A percentile compares a stretch with the other conserved stretches of the same genome.
These are phyloP conservation scores for Torulaspora franciscae DNA, from an alignment of 805 yeast species.

Conservation along the genomic window DNA sequence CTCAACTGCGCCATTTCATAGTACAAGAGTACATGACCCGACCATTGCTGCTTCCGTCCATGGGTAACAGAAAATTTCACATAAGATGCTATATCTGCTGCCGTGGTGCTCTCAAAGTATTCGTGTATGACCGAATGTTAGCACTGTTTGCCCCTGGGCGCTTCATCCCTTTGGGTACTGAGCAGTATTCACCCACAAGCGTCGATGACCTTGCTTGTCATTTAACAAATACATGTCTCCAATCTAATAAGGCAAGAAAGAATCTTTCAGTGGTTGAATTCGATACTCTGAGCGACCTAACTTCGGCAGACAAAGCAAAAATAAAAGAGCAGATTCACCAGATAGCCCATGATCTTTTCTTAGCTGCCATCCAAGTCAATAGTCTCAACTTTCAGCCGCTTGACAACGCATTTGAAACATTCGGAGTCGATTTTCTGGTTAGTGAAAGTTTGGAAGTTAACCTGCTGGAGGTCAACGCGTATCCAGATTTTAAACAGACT, in stretches of 20 bases:
- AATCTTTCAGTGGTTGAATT: constrained; percentile 57
- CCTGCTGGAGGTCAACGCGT: constrained; percentile 82
- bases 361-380: constrained; percentile 77
- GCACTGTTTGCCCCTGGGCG: constrained; percentile 67
- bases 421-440: constrained; percentile 84
- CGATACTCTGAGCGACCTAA: constrained; percentile 46
- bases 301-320: constrained; percentile 33
- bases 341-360: constrained; percentile 64
- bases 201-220: constrained; percentile 60
- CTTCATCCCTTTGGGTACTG: constrained; percentile 39
- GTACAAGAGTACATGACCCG: constrained; percentile 72
- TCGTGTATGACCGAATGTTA: constrained; percentile 73
- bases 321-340: constrained; percentile 54
- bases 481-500: constrained; percentile 95
- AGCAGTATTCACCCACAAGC: constrained; percentile 31
- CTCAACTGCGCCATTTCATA: constrained; percentile 85
- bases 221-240: constrained; percentile 90
- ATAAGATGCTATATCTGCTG: constrained; percentile 79
- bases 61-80: constrained; percentile 76
- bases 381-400: constrained; percentile 81
- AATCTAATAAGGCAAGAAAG: constrained; percentile 44
- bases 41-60: constrained; percentile 62
- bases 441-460: constrained; percentile 50
- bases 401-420: constrained; percentile 76
- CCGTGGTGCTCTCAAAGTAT: constrained; percentile 68